Evolutionary conservation across 768 basidiomycete genomes (phyloP), one percentile per base, ranked within the genome.

Genomic region (Rhodosporidiobolus odoratus): DNA sequence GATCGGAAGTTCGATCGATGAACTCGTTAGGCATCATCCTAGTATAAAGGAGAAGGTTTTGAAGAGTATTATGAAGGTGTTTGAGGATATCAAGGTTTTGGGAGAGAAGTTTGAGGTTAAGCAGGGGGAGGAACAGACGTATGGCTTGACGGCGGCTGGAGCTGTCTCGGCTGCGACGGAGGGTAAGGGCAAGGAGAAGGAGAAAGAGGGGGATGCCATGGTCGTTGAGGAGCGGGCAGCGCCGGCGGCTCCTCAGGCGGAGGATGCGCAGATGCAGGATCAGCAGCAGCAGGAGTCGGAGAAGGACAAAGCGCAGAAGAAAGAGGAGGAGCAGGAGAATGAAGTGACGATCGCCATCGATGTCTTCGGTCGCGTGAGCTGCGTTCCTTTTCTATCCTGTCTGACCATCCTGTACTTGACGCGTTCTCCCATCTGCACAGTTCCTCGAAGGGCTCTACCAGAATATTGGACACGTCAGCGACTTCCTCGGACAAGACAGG

Each of bases 21-120:
- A 99, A 78, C 87, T 99, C 67, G 88, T 95, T 68, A 87, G 96
- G 9, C 96, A 99, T 77, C 96, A 99, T 79, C 96, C 96, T 5
- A 83, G 85, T 2, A 83, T 99, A 57, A 95, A 92, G 78, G 79
- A 84, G 3, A 80, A 88, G 32, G 87, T 97, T 23, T 90, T 95
- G 72, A 86, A 89, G 21, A 85, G 90, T 2, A 80, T 94, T 69
- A 87, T 87, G 68, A 81, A 84, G 2, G 86, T 89, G 12, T 81
- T 97, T 73, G 81, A 83, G 69, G 86, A 84, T 78, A 87, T 96
- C 41, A 88, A 92, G 78, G 86, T 86, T 56, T 79, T 90, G 4
- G 93, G 91, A 16, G 84, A 83, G 58, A 62, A 45, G 35, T 73
- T 71, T 45, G 48, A 7, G 48, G 68, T 62, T 15, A 53, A 62